Evolutionary conservation across 2,329 filamentous ascomycete genomes (phyloP).

Genomic region (Paracamarosporium sp.): DNA sequence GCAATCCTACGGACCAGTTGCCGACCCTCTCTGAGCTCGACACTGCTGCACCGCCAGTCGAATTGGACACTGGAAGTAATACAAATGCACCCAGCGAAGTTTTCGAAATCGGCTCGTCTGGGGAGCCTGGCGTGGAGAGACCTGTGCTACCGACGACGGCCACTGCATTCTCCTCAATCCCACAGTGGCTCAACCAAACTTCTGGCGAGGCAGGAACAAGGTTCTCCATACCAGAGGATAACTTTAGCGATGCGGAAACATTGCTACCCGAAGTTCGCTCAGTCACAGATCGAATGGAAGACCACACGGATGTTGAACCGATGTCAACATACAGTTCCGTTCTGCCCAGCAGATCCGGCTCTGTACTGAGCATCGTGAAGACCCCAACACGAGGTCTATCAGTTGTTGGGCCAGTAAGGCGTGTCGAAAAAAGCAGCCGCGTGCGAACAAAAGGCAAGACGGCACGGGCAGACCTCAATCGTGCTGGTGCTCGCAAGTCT

Average conservation of each 20-base stretch:
- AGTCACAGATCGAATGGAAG: constrained; percentile 20
- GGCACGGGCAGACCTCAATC: constrained; percentile 20
- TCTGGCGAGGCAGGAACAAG: not conserved
- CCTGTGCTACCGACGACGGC: not conserved
- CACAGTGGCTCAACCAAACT: constrained; percentile 15
- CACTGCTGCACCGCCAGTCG: constrained; percentile 16
- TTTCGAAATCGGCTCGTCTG: constrained; percentile 35
- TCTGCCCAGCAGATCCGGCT: constrained; percentile 22
- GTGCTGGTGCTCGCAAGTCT: constrained; percentile 35
- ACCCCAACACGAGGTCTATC: constrained; percentile 39
- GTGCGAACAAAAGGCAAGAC: constrained; percentile 16
- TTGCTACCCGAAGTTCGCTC: constrained; percentile 30
- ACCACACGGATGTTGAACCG: constrained; percentile 26
- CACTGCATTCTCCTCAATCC: constrained; percentile 10
- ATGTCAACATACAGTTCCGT: constrained; percentile 14
- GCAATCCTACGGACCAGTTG: constrained; percentile 1
- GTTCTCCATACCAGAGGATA: constrained; percentile 29
- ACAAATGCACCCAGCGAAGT: constrained; percentile 5
- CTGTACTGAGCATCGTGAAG: constrained; percentile 34
- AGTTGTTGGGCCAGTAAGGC: constrained; percentile 32
- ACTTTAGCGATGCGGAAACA: constrained; percentile 38
- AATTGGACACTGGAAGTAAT: constrained; percentile 23
- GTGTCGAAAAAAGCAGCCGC: constrained; percentile 25
- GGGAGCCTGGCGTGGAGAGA: constrained; percentile 23
- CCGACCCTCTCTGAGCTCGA: constrained; percentile 27